phyloP scores from a whole-genome alignment of 768 basidiomycete species.

The Rhizopogon vesiculosus region DNA sequence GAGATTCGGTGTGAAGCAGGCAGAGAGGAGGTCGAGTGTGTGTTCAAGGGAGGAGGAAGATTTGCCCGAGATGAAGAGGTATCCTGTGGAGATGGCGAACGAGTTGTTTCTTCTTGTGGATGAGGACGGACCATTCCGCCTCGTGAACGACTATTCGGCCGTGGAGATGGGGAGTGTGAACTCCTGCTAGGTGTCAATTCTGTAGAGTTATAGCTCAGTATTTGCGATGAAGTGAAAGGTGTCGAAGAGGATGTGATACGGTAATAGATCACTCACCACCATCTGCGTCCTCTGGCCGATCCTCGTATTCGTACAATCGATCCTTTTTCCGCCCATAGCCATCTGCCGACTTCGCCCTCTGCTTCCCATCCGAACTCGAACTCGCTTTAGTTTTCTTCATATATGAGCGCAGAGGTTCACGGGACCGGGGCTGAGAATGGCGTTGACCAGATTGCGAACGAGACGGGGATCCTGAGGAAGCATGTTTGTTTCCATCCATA shows the following conservation, averaged over 20 bases:
- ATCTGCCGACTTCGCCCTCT: conserved; percentile 18
- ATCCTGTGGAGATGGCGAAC: conserved; percentile 13
- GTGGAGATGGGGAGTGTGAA: conserved; percentile 18
- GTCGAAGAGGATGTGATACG: too few species aligned
- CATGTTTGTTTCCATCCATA: conserved; percentile 4
- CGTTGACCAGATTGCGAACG: conserved; percentile 6
- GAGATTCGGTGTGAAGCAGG: conserved; percentile 27
- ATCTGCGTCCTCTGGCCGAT: conserved; percentile 9
- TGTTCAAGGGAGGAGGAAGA: background rate
- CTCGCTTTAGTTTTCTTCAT: conserved; percentile 9
- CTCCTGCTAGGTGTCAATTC: conserved; percentile 16
- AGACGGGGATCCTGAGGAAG: background rate
- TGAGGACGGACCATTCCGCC: background rate
- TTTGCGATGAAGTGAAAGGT: background rate
- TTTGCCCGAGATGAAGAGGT: conserved; percentile 5
- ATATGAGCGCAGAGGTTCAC: conserved; percentile 5
- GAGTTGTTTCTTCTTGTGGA: background rate
- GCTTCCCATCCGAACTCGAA: background rate
- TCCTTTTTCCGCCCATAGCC: background rate
- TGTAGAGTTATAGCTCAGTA: conserved; percentile 9
- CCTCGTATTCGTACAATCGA: background rate
- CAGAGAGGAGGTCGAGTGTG: background rate
- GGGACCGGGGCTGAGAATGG: conserved; percentile 6
- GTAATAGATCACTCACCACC: conserved; percentile 13
- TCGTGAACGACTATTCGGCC: background rate